Evolutionary conservation across 2,329 filamentous ascomycete species (phyloP).

Genomic region (Phyllosticta citrichinensis): DNA sequence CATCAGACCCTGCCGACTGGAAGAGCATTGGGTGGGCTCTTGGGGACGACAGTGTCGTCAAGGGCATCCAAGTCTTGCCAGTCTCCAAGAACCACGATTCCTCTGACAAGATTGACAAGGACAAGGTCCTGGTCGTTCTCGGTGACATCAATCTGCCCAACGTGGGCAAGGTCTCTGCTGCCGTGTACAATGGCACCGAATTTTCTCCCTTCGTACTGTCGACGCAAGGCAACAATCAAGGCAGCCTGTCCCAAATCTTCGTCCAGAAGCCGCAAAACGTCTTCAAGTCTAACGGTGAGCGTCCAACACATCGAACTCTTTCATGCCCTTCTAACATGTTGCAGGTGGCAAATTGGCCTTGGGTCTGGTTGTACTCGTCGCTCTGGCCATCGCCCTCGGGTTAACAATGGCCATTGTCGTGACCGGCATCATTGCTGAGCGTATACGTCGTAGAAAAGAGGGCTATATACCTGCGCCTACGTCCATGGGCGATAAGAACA

Average conservation of each 20-base stretch:
- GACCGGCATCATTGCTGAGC: conserved; percentile 63
- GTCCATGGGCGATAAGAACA: conserved; percentile 35
- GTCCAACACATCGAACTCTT: neutral
- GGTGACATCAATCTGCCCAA: conserved; percentile 65
- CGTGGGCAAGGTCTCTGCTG: conserved; percentile 77
- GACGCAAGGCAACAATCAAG: conserved; percentile 51
- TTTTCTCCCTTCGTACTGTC: conserved; percentile 73
- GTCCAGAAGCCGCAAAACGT: conserved; percentile 66
- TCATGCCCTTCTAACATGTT: neutral
- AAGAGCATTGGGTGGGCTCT: conserved; percentile 54
- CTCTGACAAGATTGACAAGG: conserved; percentile 52
- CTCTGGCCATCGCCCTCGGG: conserved; percentile 65
- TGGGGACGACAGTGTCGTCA: conserved; percentile 56
- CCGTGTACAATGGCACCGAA: conserved; percentile 72
- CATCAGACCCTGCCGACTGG: conserved; percentile 68
- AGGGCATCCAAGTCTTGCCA: conserved; percentile 71
- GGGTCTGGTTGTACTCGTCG: conserved; percentile 72
- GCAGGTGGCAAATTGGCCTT: conserved; percentile 42
- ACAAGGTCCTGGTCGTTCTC: conserved; percentile 71
- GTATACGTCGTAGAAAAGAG: conserved; percentile 64
- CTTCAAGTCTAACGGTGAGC: conserved; percentile 56
- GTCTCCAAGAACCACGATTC: conserved; percentile 57
- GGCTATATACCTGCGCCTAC: conserved; percentile 72
- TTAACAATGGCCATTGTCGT: conserved; percentile 70
- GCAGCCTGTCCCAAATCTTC: conserved; percentile 74